Evolutionary conservation across 129 eudicot species (phyloP).

Genomic region (Tagetes patula): DNA sequence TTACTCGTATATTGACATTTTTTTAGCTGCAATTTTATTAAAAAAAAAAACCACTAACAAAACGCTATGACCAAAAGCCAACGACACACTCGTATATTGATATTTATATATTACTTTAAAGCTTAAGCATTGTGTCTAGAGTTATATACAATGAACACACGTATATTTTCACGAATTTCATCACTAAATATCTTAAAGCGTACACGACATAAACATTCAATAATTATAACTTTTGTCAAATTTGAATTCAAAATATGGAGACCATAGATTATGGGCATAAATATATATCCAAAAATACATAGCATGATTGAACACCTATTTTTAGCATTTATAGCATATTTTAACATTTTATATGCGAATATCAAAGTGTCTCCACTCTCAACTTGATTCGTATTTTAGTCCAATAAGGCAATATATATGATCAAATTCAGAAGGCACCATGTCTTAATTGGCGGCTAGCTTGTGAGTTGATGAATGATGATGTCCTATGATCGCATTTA

Average conservation of each 20-base stretch:
- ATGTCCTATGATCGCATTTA: neutral
- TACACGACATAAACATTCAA: too few species aligned
- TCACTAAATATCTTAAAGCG: too few species aligned
- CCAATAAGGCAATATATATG: neutral
- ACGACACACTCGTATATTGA: too few species aligned
- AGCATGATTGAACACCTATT: neutral
- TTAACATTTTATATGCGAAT: neutral
- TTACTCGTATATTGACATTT: too few species aligned
- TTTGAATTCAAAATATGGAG: neutral
- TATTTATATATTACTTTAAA: too few species aligned
- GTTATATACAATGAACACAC: too few species aligned
- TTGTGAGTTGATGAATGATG: neutral
- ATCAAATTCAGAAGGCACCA: neutral
- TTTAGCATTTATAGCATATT: neutral
- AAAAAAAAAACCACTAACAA: too few species aligned
- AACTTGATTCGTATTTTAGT: neutral
- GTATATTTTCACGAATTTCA: too few species aligned
- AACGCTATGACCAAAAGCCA: too few species aligned
- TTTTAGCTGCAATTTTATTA: too few species aligned
- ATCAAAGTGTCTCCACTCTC: constrained; percentile 1
- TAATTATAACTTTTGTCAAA: neutral
- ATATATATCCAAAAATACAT: neutral
- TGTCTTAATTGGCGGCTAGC: constrained; percentile 1
- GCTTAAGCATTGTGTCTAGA: too few species aligned
- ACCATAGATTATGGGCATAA: neutral